phyloP scores from a whole-genome alignment of 768 basidiomycete genomes.

The Stropharia rugosoannulata region DNA sequence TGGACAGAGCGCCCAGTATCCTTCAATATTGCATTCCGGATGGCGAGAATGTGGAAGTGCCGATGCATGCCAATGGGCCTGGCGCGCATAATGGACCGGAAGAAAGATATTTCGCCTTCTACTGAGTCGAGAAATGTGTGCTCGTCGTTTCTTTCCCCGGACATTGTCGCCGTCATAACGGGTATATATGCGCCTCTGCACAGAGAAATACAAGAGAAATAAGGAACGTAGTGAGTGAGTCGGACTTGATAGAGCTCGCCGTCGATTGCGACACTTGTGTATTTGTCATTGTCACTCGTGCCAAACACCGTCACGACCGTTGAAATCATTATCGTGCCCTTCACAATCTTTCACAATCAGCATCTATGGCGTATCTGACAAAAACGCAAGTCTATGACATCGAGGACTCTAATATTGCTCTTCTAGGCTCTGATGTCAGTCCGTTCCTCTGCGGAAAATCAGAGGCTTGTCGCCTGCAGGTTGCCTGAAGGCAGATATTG shows the following conservation, averaged over 20 bases:
- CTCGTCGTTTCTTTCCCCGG: constrained; percentile 22
- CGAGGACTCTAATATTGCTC: constrained; percentile 60
- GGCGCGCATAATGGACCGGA: constrained; percentile 77
- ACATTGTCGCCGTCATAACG: constrained; percentile 21
- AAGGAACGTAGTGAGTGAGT: no score
- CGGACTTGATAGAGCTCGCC: no score
- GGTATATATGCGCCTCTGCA: not conserved
- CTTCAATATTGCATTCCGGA: constrained; percentile 68
- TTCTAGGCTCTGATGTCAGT: constrained; percentile 62
- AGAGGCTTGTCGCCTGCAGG: no score
- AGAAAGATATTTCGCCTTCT: constrained; percentile 84
- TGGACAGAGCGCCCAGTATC: constrained; percentile 65
- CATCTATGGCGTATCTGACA: constrained; percentile 41
- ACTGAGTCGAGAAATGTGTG: constrained; percentile 63
- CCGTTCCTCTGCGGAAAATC: not conserved
- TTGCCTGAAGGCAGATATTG: no score
- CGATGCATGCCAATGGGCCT: constrained; percentile 83
- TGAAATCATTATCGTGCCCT: no score
- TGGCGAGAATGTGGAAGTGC: constrained; percentile 77
- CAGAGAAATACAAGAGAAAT: no score
- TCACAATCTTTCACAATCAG: not conserved
- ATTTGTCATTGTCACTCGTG: no score
- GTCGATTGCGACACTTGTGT: no score
- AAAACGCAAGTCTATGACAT: constrained; percentile 53
- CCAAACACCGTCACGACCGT: not conserved